Base-by-base conservation (phyloP, 2,329 filamentous ascomycete genomes). In the Ophioceras dolichostomum region DNA sequence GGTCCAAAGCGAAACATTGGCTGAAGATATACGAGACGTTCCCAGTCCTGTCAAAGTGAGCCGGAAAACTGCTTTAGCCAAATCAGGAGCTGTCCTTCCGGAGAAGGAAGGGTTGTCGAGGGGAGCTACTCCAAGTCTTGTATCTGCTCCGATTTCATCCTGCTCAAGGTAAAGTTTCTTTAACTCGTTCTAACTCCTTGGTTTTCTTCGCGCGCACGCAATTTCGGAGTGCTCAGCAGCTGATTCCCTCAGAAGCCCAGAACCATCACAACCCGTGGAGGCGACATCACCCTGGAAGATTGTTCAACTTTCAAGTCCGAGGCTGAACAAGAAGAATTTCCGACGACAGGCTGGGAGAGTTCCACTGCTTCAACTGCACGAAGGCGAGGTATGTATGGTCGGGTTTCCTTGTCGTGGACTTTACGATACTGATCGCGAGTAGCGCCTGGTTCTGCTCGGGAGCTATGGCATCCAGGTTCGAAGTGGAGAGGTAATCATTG, bases 361-460 rank as follows among this genome's bases (percentile, higher is more conserved):
- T 2, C 34, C 64, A n/a, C 48, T 61, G 16, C 39, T 76, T 2
- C 60, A 49, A 18, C 51, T 74, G 3, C 49, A 56, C 3, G 61
- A 65, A n/a, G 65, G 64, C 38, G 70, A 75, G 57, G 71, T 70
- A 55, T 37, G 48, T 34, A 14, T 28, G n/a, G n/a, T 16, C 5
- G 3, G 27, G 1, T 9, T 13, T 20, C 21, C 14, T 7, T 10
- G 22, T 16, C 2, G 2, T 2, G 2, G 10, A 4, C 6, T 14
- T 1, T n/a, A 8, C n/a, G 13, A 17, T 31, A 32, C 45, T 52
- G 29, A 53, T 32, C 13, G 21, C 1, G n/a, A 7, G 2, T 36
- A 79, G 74, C 69, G 76, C 13, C 60, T 82, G 29, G 61, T 77
- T 4, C 57, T 80, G 8, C 59, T 85, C 10, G 84, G 84, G 1